phyloP scores from a whole-genome alignment of 2,329 filamentous ascomycete genomes.

The Mycosphaerella sp. region DNA sequence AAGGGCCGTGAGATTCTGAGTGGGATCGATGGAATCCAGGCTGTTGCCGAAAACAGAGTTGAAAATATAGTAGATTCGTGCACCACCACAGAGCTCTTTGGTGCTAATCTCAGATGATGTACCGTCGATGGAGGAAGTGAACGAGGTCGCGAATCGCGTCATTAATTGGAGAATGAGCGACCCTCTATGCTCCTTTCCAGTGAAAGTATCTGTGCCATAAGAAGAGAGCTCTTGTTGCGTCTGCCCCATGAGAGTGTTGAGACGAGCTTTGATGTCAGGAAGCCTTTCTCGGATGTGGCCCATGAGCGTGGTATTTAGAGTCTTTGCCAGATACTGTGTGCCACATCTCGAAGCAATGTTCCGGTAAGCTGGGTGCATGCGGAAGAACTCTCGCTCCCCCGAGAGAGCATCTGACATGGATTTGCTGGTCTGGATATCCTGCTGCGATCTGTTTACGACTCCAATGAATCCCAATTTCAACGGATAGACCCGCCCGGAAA shows the following conservation, averaged over 20 bases:
- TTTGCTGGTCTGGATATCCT: slow-evolving; percentile 95
- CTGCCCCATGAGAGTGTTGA: slow-evolving; percentile 99
- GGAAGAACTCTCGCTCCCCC: slow-evolving; percentile 91
- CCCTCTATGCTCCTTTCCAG: slow-evolving; percentile 90
- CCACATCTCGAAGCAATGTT: slow-evolving; percentile 93
- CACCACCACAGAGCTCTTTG: slow-evolving; percentile 91
- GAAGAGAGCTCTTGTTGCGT: slow-evolving; percentile 97
- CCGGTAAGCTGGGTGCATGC: slow-evolving; percentile 90
- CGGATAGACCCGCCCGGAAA: slow-evolving; percentile 95
- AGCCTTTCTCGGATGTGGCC: slow-evolving; percentile 89
- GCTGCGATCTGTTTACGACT: slow-evolving; percentile 94
- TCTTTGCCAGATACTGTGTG: slow-evolving; percentile 90
- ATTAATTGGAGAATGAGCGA: slow-evolving; percentile 94
- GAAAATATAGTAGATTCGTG: slow-evolving; percentile 97
- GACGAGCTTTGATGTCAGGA: slow-evolving; percentile 93
- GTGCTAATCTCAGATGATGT: slow-evolving; percentile 98
- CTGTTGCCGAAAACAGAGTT: slow-evolving; percentile 98
- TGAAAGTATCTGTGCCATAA: slow-evolving; percentile 97
- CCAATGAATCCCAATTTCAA: slow-evolving; percentile 97
- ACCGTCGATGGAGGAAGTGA: slow-evolving; percentile 97
- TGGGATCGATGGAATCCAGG: slow-evolving; percentile 91
- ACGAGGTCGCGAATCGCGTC: slow-evolving; percentile 96
- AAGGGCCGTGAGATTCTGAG: slow-evolving; percentile 84
- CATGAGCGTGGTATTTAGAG: slow-evolving; percentile 92
- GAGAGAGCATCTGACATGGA: slow-evolving; percentile 87